Evolutionary conservation across 768 basidiomycete species (phyloP), one percentile per base, ranked within the genome.

Genomic region (Mrakia blollopis): DNA sequence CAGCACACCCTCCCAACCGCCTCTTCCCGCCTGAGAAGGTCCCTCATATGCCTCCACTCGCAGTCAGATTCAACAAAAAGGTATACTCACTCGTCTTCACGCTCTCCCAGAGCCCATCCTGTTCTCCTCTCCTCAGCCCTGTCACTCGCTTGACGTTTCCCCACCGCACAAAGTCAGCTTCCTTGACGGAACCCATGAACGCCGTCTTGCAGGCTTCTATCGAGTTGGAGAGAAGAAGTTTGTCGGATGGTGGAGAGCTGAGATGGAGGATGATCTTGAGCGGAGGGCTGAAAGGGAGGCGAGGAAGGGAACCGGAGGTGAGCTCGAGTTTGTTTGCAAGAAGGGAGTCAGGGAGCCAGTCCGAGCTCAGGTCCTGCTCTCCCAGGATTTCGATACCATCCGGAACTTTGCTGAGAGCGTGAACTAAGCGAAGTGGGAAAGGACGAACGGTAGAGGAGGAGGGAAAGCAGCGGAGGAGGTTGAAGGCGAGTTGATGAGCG

Each of bases 21-120:
- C 57, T 44, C 44, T 11, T n/a, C 44, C 44, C 10, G 44, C 44
- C 44, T 6, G 25, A 52, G n/a, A 18, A 50, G 1, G 13, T 18
- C 18, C 47, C 4, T 10, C 25, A 5, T 5, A 25, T 6, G 25
- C 3, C 25, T 62, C 60, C 60, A 28, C 9, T n/a, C 10, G 6
- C 6, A 41, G 11, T 41, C 39, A 41, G 39, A 41, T 11, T 11
- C 6, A 41, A 21, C 2, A 21, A 21, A 21, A 63, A 63, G 62
- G 32, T 21, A 7, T 3, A 85, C 94, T 85, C 82, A 98, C 96
- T 93, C 81, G 93, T 91, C 85, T 91, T 91, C 79, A 99, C 91
- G 11, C 94, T 94, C 80, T 97, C 94, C 97, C 97, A 99, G 74
- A 98, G 88, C 0, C 91, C 93, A 82, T 99, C 97, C 82, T 98